Percentiles rank a stretch among this genome's conserved stretches.
phyloP scores from a whole-genome alignment of 2,329 filamentous ascomycete genomes.

The Scedosporium minutisporum region DNA sequence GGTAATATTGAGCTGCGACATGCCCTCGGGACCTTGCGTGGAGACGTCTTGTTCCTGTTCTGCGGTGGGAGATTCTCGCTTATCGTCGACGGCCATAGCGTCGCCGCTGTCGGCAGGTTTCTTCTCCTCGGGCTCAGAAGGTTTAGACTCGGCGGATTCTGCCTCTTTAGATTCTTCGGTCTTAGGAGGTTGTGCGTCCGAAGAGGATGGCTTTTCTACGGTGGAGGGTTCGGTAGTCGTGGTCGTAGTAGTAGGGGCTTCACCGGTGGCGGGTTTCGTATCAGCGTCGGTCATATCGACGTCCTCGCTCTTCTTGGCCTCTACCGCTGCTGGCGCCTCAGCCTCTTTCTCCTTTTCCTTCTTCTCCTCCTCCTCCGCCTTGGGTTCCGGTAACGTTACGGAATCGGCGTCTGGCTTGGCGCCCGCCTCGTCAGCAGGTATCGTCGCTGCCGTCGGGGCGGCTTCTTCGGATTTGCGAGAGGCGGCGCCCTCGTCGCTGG shows the following conservation, averaged over 20 bases:
- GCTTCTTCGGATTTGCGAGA: conserved; percentile 5
- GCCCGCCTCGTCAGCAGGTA: conserved; percentile 1
- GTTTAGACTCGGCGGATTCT: background rate
- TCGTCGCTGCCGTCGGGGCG: background rate
- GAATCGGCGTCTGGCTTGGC: conserved; percentile 5
- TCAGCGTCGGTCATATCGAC: conserved; percentile 7
- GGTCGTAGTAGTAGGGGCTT: background rate
- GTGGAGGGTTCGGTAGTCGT: background rate
- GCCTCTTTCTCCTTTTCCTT: background rate
- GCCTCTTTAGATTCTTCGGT: conserved; percentile 9
- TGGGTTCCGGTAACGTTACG: background rate
- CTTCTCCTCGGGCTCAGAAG: conserved; percentile 7
- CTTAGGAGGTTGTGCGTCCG: background rate
- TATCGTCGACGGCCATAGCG: conserved; percentile 13
- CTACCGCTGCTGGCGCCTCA: background rate
- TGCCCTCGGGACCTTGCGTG: conserved; percentile 1
- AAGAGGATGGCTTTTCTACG: background rate
- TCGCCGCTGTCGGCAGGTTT: conserved; percentile 8
- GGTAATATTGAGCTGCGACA: conserved; percentile 3
- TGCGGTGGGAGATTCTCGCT: conserved; percentile 1
- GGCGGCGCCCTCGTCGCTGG: background rate
- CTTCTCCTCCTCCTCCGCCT: background rate
- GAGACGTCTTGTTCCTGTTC: background rate
- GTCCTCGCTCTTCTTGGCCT: background rate
- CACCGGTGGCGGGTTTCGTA: background rate